Percentiles rank a stretch among this genome's conserved stretches.
phyloP scores from a whole-genome alignment of 2,329 filamentous ascomycete species.

The Diplodia corticola region DNA sequence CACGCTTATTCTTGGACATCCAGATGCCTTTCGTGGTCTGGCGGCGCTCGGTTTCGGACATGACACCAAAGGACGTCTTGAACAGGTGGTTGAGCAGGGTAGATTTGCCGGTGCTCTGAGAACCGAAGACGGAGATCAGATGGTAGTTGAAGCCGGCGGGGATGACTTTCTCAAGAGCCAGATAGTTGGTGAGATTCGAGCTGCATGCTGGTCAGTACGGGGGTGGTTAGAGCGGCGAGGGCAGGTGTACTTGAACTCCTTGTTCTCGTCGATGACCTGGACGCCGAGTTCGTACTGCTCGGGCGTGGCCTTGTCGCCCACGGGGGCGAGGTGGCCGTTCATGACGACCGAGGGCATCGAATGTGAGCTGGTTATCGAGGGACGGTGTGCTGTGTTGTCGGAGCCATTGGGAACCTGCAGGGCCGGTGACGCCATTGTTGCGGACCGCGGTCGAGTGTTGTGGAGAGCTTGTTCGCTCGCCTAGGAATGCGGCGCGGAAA shows the following conservation, averaged over 20 bases:
- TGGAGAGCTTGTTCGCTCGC: conserved; percentile 9
- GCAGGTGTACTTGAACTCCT: conserved; percentile 83
- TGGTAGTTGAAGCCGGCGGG: conserved; percentile 98
- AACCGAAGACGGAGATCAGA: conserved; percentile 97
- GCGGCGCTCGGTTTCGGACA: conserved; percentile 89
- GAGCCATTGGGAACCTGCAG: conserved; percentile 23
- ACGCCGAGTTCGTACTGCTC: conserved; percentile 87
- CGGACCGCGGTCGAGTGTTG: conserved; percentile 2
- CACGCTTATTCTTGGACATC: conserved; percentile 94
- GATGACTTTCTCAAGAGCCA: conserved; percentile 75
- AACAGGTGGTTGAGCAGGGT: conserved; percentile 96
- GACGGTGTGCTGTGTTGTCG: conserved; percentile 14
- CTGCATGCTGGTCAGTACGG: conserved; percentile 50
- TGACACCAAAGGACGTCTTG: conserved; percentile 93
- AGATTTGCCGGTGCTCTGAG: conserved; percentile 97
- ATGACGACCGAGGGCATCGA: conserved; percentile 53
- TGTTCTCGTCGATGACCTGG: conserved; percentile 94
- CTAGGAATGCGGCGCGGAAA: conserved; percentile 14
- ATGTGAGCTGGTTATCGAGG: conserved; percentile 27
- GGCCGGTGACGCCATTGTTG: conserved; percentile 22
- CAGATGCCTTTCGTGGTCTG: conserved; percentile 99
- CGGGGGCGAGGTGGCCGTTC: conserved; percentile 79
- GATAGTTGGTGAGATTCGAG: conserved; percentile 75
- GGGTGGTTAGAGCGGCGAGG: conserved; percentile 4
- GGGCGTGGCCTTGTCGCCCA: conserved; percentile 63